Evolutionary conservation across 805 yeast species (phyloP).

Genomic region (Maudiozyma saulgeensis): DNA sequence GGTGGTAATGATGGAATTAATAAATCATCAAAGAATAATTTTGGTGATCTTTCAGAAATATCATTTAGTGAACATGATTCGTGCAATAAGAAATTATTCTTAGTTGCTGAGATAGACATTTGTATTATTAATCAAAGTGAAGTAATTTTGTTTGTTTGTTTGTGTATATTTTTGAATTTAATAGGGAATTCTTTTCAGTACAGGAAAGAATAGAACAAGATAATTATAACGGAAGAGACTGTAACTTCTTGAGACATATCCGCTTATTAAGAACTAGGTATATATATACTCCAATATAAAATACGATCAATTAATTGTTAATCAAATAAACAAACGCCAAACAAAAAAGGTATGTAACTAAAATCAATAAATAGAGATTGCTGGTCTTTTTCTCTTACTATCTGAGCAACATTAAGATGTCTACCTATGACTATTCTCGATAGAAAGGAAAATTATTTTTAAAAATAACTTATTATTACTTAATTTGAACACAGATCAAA

Average conservation of each 20-base stretch:
- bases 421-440: not conserved
- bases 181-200: not conserved
- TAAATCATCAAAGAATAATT: conserved; percentile 15
- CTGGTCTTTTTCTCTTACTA: not conserved
- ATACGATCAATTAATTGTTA: not conserved
- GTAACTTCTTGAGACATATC: too few species aligned
- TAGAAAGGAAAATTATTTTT: too few species aligned
- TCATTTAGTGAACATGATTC: not conserved
- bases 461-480: not conserved
- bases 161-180: not conserved
- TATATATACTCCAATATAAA: too few species aligned
- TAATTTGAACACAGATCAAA: too few species aligned
- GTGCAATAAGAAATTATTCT: not conserved
- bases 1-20: conserved; percentile 13
- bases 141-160: not conserved
- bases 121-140: not conserved
- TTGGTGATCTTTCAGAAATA: not conserved
- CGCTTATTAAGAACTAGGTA: too few species aligned
- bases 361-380: not conserved
- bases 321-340: not conserved
- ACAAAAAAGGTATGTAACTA: not conserved
- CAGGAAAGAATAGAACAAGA: not conserved
- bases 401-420: not conserved
- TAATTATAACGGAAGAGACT: too few species aligned
- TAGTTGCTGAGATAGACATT: conserved; percentile 1